phyloP scores from a whole-genome alignment of 2,329 filamentous ascomycete genomes.

The Paecilomyces dactylethromorphus region DNA sequence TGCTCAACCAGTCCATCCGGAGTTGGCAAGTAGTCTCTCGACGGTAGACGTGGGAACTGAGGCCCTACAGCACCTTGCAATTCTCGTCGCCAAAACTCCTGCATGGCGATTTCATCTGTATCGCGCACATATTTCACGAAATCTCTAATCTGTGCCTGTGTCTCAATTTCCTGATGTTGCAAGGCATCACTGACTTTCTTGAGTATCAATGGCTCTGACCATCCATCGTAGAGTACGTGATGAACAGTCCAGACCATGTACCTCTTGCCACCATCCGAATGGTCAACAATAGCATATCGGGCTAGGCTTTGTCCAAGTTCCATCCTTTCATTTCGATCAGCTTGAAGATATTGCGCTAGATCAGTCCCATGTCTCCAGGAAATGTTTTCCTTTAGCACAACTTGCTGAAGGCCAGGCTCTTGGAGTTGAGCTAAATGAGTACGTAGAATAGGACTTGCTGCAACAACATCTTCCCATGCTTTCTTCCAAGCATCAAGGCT shows the following conservation, averaged over 20 bases:
- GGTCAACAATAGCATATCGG: conserved; percentile 27
- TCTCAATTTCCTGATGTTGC: conserved; percentile 15
- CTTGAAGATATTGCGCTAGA: conserved; percentile 19
- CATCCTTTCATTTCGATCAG: conserved; percentile 21
- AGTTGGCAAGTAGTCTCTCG: conserved; percentile 39
- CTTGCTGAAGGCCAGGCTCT: conserved; percentile 28
- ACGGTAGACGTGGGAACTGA: conserved; percentile 46
- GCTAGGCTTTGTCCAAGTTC: conserved; percentile 28
- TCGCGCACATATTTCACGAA: conserved; percentile 45
- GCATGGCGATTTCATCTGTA: conserved; percentile 32
- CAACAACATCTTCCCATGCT: conserved; percentile 39
- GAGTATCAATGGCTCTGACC: conserved; percentile 33
- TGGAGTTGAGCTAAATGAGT: conserved; percentile 36
- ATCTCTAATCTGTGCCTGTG: conserved; percentile 27
- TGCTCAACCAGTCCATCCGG: conserved; percentile 41
- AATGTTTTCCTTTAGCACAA: conserved; percentile 26
- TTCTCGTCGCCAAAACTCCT: conserved; percentile 44
- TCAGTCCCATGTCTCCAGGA: conserved; percentile 22
- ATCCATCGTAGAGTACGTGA: conserved; percentile 48
- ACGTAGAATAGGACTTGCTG: conserved; percentile 38
- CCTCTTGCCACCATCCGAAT: conserved; percentile 14
- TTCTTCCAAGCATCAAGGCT: conserved; percentile 31
- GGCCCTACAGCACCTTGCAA: conserved; percentile 40
- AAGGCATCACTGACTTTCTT: conserved; percentile 24
- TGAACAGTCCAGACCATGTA: conserved; percentile 46